Evolutionary conservation across 805 yeast species (phyloP).

Genomic region (Candida takata): DNA sequence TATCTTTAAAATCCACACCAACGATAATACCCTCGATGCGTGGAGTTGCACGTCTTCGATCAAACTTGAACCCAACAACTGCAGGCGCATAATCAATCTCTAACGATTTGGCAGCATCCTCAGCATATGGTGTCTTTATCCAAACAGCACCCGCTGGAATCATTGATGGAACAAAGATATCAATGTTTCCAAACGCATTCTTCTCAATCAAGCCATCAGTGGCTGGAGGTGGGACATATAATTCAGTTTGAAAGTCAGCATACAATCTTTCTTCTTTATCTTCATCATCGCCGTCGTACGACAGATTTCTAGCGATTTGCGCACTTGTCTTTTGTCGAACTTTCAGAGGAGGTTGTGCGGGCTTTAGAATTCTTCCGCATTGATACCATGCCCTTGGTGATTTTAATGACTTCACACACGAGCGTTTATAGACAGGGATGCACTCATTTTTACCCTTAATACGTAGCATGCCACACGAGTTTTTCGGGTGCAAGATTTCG

Average conservation of each 20-base stretch:
- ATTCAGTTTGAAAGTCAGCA: slow-evolving; percentile 70
- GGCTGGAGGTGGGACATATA: slow-evolving; percentile 55
- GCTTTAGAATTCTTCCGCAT: slow-evolving; percentile 65
- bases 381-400: slow-evolving; percentile 86
- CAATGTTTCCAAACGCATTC: slow-evolving; percentile 80
- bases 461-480: slow-evolving; percentile 67
- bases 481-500: slow-evolving; percentile 65
- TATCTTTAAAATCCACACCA: slow-evolving; percentile 53
- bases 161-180: slow-evolving; percentile 72
- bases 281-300: slow-evolving; percentile 21
- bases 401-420: slow-evolving; percentile 53
- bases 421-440: slow-evolving; percentile 61
- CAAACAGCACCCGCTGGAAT: slow-evolving; percentile 73
- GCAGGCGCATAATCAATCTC: slow-evolving; percentile 82
- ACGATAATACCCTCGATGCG: slow-evolving; percentile 71
- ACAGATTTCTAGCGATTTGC: slow-evolving; percentile 15
- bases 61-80: slow-evolving; percentile 79
- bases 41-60: slow-evolving; percentile 48
- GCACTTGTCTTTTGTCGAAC: slow-evolving; percentile 27
- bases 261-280: slow-evolving; percentile 60
- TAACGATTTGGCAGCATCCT: slow-evolving; percentile 63
- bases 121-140: slow-evolving; percentile 46
- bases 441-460: slow-evolving; percentile 35
- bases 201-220: slow-evolving; percentile 56
- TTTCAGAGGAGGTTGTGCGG: slow-evolving; percentile 63